A percentile compares a stretch with the other conserved stretches of the same genome.
These are phyloP conservation scores for Hemileccinum rubropunctum DNA, from an alignment of 768 basidiomycete genomes.

Conservation along the genomic window DNA sequence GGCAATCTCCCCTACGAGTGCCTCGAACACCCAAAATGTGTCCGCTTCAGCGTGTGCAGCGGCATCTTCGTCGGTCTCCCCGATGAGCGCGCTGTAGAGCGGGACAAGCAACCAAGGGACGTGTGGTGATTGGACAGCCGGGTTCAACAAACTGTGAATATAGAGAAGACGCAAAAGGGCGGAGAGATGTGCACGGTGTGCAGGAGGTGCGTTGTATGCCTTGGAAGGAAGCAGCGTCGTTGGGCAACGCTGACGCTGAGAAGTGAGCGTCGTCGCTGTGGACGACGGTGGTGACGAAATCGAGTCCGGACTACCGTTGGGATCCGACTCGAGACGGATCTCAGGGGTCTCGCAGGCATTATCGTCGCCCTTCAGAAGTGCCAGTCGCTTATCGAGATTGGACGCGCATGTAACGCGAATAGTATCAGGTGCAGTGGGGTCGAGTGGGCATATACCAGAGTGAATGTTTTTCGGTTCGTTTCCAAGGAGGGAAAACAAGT, in stretches of 20 bases:
- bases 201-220: slow-evolving; percentile 41
- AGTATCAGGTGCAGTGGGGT: slow-evolving; percentile 42
- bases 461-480: slow-evolving; percentile 46
- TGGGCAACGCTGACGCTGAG: slow-evolving; percentile 28
- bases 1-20: slow-evolving; percentile 66
- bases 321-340: slow-evolving; percentile 37
- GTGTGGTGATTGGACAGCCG: slow-evolving; percentile 65
- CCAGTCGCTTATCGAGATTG: slow-evolving; percentile 54
- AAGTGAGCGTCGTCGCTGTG: slow-evolving; percentile 30
- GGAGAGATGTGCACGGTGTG: slow-evolving; percentile 59
- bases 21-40: slow-evolving; percentile 80
- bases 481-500: slow-evolving; percentile 48
- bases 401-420: slow-evolving; percentile 48
- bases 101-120: slow-evolving; percentile 69
- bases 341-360: slow-evolving; percentile 34
- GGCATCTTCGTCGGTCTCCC: slow-evolving; percentile 62
- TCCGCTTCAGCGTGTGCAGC: slow-evolving; percentile 73
- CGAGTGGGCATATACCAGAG: slow-evolving; percentile 45
- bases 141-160: slow-evolving; percentile 68
- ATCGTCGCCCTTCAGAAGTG: slow-evolving; percentile 37
- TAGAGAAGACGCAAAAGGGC: slow-evolving; percentile 69
- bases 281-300: slow-evolving; percentile 28
- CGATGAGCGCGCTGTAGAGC: slow-evolving; percentile 57
- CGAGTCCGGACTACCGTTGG: slow-evolving; percentile 4
- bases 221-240: slow-evolving; percentile 50